Evolutionary conservation across 805 yeast genomes (phyloP), one percentile per base, ranked within the genome.

Genomic region (Yarrowia sp.): DNA sequence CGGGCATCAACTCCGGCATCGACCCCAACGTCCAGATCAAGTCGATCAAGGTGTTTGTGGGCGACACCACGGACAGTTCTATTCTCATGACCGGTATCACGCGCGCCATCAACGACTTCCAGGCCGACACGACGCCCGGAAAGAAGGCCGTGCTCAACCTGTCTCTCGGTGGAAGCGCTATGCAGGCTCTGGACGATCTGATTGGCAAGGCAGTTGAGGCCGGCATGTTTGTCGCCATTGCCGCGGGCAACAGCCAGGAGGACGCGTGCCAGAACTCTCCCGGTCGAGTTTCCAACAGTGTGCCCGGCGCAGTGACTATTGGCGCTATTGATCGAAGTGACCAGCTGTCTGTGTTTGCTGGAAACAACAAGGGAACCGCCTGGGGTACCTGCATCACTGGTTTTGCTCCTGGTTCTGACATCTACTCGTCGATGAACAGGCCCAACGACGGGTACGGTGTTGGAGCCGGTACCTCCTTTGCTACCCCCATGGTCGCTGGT

Each of bases 401-500:
- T 66, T 93, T 90, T 73, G 99, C 96, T 27, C 99, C 99, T 24
- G 99, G 99, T 70, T 86, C 90, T 70, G 87, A 90, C 73, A 84
- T 93, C 65, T 79, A 86, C 67, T 89, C 97, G 44, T 70, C 76
- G 14, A 68, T 72, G 51, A 71, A 70, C 53, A 42, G 58, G 16
- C 67, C 70, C 38, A 68, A 71, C 41, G 65, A 66, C 27, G 63
- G 59, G 3, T 68, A 73, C 53, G 73, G 69, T 14, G 36, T 66
- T 38, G 71, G 74, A 74, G 69, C 96, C 35, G 99, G 99, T 76
- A 93, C 97, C 9, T 92, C 97, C 9, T 94, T 93, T 98, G 97
- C 98, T 16, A 87, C 97, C 35, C 98, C 99, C 47, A 97, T 91
- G 72, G 92, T 92, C 68, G 86, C 91, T 64, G 99, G 99, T 68